Evolutionary conservation across 2,329 filamentous ascomycete genomes (phyloP), one percentile per base, ranked within the genome.

Genomic region (Metarhizium robertsii): DNA sequence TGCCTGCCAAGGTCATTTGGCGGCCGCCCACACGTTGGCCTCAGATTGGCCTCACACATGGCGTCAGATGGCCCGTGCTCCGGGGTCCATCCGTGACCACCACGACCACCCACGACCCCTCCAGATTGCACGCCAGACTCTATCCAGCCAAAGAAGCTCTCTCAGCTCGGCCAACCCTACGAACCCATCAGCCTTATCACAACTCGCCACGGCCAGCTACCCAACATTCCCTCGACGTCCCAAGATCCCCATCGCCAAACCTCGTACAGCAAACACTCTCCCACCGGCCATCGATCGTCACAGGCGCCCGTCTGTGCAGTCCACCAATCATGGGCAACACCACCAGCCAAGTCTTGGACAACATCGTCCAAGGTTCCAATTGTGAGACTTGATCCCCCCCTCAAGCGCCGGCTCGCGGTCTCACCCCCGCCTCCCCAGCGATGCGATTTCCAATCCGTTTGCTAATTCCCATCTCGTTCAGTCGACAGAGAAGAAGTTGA

Each of bases 401-500:
- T 4, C 3, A 25, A 25, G 25, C 25, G 25, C 25, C 25, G 25
- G 20, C 25, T 25, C 55, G 49, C 45, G 58, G 48, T 42, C 45
- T 46, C 47, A 30, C 30, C 6, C n/a, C 11, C 14, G 8, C 38
- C 38, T 16, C 11, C 8, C 10, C 13, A 16, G 13, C 38, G 38
- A 40, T 14, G 38, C 38, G 11, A 2, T 16, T 16, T 16, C 0
- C 14, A 16, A 13, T 11, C n/a, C 40, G 6, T 2, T 4, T 45
- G 42, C 42, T 45, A 45, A 45, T 45, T 18, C 16, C 16, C 18
- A 16, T 32, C 55, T 52, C 52, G 52, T 4, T 25, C 56, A 97
- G 92, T 99, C 78, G 90, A 99, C 77, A 87, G 89, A 71, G 94
- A 99, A 67, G 94, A 99, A 73, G 91, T 99, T 58, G 94, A 97